A percentile compares a stretch with the other conserved stretches of the same genome.
Conservation (phyloP, 441 rosid genomes). For the Erodium trifolium region DNA sequence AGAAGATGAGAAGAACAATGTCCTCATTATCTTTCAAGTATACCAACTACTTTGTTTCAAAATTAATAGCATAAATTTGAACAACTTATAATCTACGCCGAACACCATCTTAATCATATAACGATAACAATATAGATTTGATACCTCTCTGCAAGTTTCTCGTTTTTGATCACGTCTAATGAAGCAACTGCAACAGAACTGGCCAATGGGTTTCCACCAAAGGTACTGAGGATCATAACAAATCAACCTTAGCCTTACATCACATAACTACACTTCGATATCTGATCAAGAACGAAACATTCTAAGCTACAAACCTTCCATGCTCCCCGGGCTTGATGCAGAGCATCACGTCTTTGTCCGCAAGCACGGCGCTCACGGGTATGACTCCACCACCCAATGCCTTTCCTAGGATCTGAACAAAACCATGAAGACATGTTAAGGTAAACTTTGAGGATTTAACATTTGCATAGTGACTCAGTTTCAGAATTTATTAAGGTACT, state of each 20-base stretch:
- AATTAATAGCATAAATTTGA: too few relatives aligned
- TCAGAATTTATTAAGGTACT: conserved; percentile 18
- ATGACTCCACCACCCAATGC: conserved; percentile 97
- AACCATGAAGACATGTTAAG: neutral
- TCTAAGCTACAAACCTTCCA: conserved; percentile 53
- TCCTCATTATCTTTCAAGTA: too few relatives aligned
- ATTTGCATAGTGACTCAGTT: neutral
- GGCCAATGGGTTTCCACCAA: conserved; percentile 92
- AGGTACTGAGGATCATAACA: conserved; percentile 50
- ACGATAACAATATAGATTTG: neutral
- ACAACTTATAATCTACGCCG: too few relatives aligned
- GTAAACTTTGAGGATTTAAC: neutral
- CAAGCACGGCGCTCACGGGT: conserved; percentile 91
- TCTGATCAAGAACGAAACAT: neutral
- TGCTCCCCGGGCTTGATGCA: conserved; percentile 94
- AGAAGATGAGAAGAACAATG: too few relatives aligned
- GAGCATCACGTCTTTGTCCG: conserved; percentile 84
- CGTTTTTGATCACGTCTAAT: conserved; percentile 65
- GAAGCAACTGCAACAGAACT: conserved; percentile 90
- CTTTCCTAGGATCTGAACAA: conserved; percentile 72
- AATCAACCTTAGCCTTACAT: conserved; percentile 16
- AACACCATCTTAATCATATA: neutral
- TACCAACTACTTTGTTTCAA: too few relatives aligned
- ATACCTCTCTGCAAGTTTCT: conserved; percentile 75
- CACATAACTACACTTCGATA: neutral